These are phyloP conservation scores for Lodderomyces metapsilosis DNA, from an alignment of 1,139 yeast species.

Conservation along the genomic window DNA sequence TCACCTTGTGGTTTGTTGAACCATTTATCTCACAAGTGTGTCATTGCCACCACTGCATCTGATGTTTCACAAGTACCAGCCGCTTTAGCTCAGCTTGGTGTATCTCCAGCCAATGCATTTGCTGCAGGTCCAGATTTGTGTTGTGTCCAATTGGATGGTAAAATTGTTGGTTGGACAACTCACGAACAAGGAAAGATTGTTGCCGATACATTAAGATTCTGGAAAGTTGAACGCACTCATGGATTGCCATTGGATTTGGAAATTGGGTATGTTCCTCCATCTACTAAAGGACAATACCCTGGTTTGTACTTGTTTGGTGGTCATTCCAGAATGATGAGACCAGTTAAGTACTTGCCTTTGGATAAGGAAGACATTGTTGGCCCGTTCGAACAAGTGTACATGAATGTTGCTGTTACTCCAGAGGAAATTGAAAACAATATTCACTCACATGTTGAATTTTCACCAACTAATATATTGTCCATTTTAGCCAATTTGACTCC, in stretches of 20 bases:
- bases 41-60: conserved; percentile 71
- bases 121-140: conserved; percentile 87
- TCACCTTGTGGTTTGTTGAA: conserved; percentile 98
- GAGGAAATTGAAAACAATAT: conserved; percentile 78
- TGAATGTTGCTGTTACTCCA: conserved; percentile 94
- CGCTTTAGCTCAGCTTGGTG: conserved; percentile 73
- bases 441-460: conserved; percentile 90
- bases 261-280: conserved; percentile 94
- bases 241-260: conserved; percentile 84
- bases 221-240: conserved; percentile 84
- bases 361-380: conserved; percentile 86
- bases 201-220: conserved; percentile 85
- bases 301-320: conserved; percentile 92
- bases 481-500: conserved; percentile 96
- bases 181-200: conserved; percentile 84
- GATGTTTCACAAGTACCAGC: conserved; percentile 74
- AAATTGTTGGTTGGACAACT: conserved; percentile 89
- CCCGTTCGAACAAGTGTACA: conserved; percentile 96
- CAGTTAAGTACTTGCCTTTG: conserved; percentile 85
- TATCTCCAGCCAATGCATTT: conserved; percentile 69
- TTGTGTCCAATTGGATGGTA: conserved; percentile 93
- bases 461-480: conserved; percentile 92
- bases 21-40: conserved; percentile 94
- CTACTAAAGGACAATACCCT: conserved; percentile 94
- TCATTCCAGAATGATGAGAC: conserved; percentile 93